Percentiles rank a stretch among this genome's conserved stretches.
phyloP scores from a whole-genome alignment of 2,329 filamentous ascomycete genomes.

The Calonectria henricotiae region DNA sequence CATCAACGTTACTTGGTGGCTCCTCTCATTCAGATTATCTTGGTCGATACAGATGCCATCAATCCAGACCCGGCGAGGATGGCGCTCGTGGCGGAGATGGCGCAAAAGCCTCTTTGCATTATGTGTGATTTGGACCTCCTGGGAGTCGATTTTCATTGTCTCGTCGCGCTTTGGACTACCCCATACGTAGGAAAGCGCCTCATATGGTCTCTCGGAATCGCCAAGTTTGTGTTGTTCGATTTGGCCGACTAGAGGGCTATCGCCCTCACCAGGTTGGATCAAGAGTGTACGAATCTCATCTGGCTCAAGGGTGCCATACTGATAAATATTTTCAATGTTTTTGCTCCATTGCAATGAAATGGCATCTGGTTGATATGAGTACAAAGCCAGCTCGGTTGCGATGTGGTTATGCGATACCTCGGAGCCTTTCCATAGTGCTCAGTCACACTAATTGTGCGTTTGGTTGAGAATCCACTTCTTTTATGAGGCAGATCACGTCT shows the following conservation, averaged over 20 bases:
- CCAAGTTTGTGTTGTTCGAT: conserved; percentile 5
- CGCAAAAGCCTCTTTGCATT: not conserved
- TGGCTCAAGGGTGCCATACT: not conserved
- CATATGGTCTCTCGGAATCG: not conserved
- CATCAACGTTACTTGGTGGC: conserved; percentile 1
- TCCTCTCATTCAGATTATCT: not conserved
- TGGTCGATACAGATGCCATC: conserved; percentile 4
- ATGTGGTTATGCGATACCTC: not conserved
- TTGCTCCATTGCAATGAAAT: not conserved
- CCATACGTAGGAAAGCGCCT: not conserved
- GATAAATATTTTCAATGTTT: not conserved
- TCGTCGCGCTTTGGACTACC: not conserved
- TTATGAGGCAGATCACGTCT: not conserved
- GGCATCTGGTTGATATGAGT: not conserved
- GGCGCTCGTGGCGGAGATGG: not conserved
- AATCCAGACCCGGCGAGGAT: not conserved
- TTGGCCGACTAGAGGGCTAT: not conserved
- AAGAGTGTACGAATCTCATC: conserved; percentile 2
- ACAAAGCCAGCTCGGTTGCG: not conserved
- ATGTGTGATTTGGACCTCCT: not conserved
- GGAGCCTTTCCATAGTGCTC: not conserved
- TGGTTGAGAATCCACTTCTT: not conserved
- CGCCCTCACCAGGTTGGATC: not conserved
- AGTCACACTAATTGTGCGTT: not conserved
- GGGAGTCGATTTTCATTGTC: not conserved